A percentile compares a stretch with the other conserved stretches of the same genome.
These are phyloP conservation scores for Dactylonectria macrodidyma DNA, from an alignment of 2,329 filamentous ascomycete genomes.

Conservation along the genomic window DNA sequence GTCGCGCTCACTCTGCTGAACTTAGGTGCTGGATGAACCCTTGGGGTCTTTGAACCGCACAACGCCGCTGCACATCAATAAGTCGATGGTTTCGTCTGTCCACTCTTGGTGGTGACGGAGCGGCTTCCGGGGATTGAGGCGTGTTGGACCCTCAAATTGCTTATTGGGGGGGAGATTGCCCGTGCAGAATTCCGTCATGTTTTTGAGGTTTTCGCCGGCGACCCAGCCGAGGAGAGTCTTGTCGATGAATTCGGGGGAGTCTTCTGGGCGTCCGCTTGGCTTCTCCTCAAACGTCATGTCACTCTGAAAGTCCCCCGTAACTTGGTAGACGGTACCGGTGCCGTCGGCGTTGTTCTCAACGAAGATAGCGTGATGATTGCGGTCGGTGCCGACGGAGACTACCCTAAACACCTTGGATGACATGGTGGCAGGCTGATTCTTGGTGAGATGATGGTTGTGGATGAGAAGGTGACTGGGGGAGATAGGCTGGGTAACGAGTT, in stretches of 20 bases:
- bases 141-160: constrained; percentile 20
- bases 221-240: not conserved
- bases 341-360: not conserved
- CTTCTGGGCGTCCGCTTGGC: not conserved
- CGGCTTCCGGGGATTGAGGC: constrained; percentile 4
- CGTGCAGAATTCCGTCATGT: not conserved
- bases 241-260: not conserved
- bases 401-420: not conserved
- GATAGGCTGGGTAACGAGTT: not conserved
- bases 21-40: not conserved
- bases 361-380: constrained; percentile 16
- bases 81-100: constrained; percentile 17
- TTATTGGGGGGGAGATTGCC: constrained; percentile 12
- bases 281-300: constrained; percentile 7
- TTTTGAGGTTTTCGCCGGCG: not conserved
- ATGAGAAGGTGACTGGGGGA: not conserved
- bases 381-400: not conserved
- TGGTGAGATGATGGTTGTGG: not conserved
- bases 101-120: constrained; percentile 20
- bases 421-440: not conserved
- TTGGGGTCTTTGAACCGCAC: not conserved
- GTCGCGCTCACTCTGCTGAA: no score
- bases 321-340: not conserved
- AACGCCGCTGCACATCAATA: not conserved
- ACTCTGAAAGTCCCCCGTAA: not conserved